Percentiles rank a stretch among this genome's conserved stretches.
phyloP scores from a whole-genome alignment of 371 early-diverging fungal genomes.

The Rhizopus microsporus region DNA sequence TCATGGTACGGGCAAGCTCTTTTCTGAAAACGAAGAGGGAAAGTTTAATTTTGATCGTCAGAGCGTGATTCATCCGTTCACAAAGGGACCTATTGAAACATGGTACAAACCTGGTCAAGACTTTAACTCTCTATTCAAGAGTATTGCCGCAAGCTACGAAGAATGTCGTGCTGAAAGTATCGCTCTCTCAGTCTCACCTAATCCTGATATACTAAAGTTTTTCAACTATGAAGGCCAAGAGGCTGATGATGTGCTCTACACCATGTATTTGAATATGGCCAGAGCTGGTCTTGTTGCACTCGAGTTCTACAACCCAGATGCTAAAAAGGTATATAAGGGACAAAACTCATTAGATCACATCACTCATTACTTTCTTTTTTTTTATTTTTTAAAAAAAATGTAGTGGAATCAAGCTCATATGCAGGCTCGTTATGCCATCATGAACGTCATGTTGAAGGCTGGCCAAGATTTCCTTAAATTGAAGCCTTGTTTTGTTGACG shows the following conservation, averaged over 20 bases:
- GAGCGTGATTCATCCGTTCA: constrained; percentile 48
- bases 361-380: too few relatives aligned
- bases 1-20: constrained; percentile 65
- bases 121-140: constrained; percentile 57
- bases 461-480: constrained; percentile 45
- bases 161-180: constrained; percentile 72
- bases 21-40: constrained; percentile 53
- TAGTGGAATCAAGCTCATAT: constrained; percentile 67
- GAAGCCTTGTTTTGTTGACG: constrained; percentile 27
- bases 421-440: constrained; percentile 66
- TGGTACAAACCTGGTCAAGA: constrained; percentile 69
- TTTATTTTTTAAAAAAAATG: too few relatives aligned
- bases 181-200: constrained; percentile 52
- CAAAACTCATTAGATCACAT: neutral
- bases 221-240: constrained; percentile 54
- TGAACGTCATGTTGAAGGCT: constrained; percentile 53
- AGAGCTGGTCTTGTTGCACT: constrained; percentile 58
- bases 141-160: constrained; percentile 49
- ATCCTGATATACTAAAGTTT: constrained; percentile 48
- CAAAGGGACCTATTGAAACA: constrained; percentile 43
- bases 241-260: constrained; percentile 55
- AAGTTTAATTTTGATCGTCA: constrained; percentile 53
- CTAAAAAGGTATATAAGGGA: constrained; percentile 38
- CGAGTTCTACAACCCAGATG: constrained; percentile 53
- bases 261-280: constrained; percentile 62